Base-by-base conservation (phyloP, 495 filamentous ascomycete genomes). In the Trichoderma asperelloides region DNA sequence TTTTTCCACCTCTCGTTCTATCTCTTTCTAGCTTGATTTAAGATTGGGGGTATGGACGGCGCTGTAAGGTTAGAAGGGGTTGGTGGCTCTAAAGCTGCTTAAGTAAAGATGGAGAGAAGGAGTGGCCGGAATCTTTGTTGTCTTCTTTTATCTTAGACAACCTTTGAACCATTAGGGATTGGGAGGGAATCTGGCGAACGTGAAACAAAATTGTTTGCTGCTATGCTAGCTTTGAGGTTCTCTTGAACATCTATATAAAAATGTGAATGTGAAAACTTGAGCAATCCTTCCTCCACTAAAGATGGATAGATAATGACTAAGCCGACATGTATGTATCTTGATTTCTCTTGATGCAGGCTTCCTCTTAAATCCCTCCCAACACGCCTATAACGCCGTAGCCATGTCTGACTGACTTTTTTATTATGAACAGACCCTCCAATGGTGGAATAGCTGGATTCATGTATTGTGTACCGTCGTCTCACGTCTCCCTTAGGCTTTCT, bases 301-400 rank as follows among this genome's bases (percentile, higher is more conserved):
- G 43, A 47, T 12, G 30, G 25, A 28, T 30, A 33, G 55, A 60
- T 18, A 12, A 28, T 27, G 55, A 60, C 55, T 60, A 25, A 60
- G 55, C 16, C 1, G 6, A 27, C 55, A 60, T 30, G 33, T 60
- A 60, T 60, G 33, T 60, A 60, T 60, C 25, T 60, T 27, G 25
- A 27, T 28, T 51, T 30, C 23, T 60, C 9, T 28, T 28, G 25
- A 60, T 11, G 27, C 27, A 60, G 25, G 11, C 23, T 18, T 18
- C 25, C n/a, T 21, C 16, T 30, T 25, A 21, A 15, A 60, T 28
- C 23, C 55, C 2, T 3, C 55, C 55, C 55, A 37, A 37, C 33
- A 60, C 55, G 55, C 55, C 55, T 60, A 28, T 23, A 60, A 60
- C 55, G 55, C 55, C 55, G 55, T 60, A 60, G 55, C 55, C 55